Evolutionary conservation across 192 early-diverging fungal species (phyloP), one percentile per base, ranked within the genome.

Genomic region (Diversispora epigaea): DNA sequence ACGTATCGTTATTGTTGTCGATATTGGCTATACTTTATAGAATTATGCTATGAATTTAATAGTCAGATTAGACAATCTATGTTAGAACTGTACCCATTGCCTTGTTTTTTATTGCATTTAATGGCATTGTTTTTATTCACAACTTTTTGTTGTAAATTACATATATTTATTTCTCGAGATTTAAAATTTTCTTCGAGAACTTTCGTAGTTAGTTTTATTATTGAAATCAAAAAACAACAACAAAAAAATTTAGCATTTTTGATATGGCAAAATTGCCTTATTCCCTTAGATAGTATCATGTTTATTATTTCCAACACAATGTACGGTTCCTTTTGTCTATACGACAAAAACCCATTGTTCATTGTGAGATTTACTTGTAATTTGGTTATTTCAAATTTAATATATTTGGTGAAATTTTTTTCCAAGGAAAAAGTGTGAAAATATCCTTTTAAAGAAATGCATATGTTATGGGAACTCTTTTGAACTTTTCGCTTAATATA

Each of bases 1-100:
- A 95, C 70, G 79, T 73, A 73, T 73, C 32, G 52, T 73, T 62
- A 73, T 73, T 56, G 68, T 71, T 71, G 52, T 55, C 40, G 17
- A 44, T 45, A 71, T 14, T 15, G 68, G 46, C 47, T n/a, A 55
- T 52, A 52, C 25, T 55, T 52, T 55, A 41, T 71, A 71, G 68
- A 71, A 40, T 52, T 71, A 9, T 15, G 25, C 56, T 55, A 71
- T 50, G 41, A 64, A 15, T 41, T 64, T 64, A 41, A 64, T 64
- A 71, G 47, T 11, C 22, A 55, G 39, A 55, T 47, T 71, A 71
- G 68, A n/a, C 45, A 71, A 19, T 19, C 19, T 55, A 71, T 49
- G 39, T 14, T 71, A 71, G 68, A 52, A 41, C 43, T 17, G 39
- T 44, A 64, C 14, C 39, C 17, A 64, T 64, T 64, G 17, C 8